phyloP scores from a whole-genome alignment of 768 basidiomycete genomes.

The Mycena galopus region DNA sequence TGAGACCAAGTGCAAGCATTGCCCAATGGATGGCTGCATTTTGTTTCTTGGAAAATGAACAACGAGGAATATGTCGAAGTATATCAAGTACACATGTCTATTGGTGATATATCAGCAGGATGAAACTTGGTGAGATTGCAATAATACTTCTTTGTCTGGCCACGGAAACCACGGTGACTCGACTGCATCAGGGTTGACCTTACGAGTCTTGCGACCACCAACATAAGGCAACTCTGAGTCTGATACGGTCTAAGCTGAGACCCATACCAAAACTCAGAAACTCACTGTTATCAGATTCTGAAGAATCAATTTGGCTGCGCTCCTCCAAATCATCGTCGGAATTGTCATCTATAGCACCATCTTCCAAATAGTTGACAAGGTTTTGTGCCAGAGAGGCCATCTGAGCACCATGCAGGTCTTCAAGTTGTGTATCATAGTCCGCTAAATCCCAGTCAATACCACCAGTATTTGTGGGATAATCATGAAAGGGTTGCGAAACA shows the following conservation, averaged over 20 bases:
- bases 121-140: not conserved
- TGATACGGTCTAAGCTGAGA: not conserved
- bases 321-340: constrained; percentile 17
- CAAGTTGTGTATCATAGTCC: not conserved
- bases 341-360: not conserved
- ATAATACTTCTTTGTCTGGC: constrained; percentile 11
- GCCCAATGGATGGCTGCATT: constrained; percentile 26
- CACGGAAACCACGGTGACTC: constrained; percentile 13
- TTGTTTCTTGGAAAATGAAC: constrained; percentile 32
- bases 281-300: not conserved
- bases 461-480: not conserved
- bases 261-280: not conserved
- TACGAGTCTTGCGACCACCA: not conserved
- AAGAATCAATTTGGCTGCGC: not conserved
- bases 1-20: constrained; percentile 3
- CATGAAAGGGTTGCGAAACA: not conserved
- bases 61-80: constrained; percentile 28
- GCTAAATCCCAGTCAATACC: not conserved
- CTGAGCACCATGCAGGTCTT: not conserved
- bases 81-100: constrained; percentile 34
- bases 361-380: not conserved
- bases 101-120: not conserved
- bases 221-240: not conserved
- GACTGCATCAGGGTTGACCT: not conserved
- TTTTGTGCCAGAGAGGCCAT: not conserved